Evolutionary conservation across 495 filamentous ascomycete genomes (phyloP).

Genomic region (Tuber melanosporum): DNA sequence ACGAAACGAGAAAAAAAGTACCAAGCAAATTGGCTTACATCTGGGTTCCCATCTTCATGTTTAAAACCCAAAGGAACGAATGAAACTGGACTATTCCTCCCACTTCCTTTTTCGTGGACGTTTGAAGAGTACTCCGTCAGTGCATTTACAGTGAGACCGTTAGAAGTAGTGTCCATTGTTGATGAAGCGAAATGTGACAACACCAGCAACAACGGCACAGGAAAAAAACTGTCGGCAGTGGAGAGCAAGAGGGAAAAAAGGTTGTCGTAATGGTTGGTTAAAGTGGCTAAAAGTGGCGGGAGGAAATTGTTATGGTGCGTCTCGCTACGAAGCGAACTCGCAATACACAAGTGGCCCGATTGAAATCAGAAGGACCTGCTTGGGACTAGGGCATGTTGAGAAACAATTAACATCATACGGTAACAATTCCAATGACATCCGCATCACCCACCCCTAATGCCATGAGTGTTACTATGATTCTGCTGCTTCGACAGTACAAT

Average conservation of each 20-base stretch:
- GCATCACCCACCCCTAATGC: no score
- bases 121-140: constrained; percentile 38
- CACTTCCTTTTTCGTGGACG: constrained; percentile 12
- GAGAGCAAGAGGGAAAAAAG: not conserved
- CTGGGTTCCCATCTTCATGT: constrained; percentile 29
- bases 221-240: not conserved
- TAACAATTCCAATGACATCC: no score
- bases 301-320: no score
- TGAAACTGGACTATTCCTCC: constrained; percentile 18
- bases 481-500: no score
- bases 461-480: no score
- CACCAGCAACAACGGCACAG: not conserved
- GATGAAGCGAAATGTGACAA: not conserved
- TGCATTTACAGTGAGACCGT: constrained; percentile 14
- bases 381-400: no score
- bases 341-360: no score
- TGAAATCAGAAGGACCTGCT: no score
- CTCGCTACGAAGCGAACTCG: no score
- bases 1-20: not conserved
- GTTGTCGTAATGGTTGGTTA: not conserved
- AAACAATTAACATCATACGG: no score
- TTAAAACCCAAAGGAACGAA: constrained; percentile 18
- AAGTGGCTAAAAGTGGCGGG: not conserved
- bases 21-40: constrained; percentile 17
- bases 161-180: not conserved